Evolutionary conservation across 495 filamentous ascomycete species (phyloP).

Genomic region (Staphylotrichum longicolle): DNA sequence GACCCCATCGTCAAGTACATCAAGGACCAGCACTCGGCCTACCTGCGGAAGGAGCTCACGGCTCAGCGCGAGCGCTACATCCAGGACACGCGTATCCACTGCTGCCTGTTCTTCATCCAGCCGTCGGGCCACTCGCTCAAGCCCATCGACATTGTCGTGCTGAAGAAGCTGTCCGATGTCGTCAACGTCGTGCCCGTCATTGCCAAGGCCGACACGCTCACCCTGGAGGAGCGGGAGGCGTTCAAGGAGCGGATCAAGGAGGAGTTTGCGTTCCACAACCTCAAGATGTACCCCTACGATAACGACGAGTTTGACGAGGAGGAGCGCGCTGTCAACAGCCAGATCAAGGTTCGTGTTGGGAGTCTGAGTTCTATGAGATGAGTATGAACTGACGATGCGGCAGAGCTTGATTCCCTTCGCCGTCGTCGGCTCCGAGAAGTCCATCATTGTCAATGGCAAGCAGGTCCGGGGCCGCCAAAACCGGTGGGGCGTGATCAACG

Average conservation of each 20-base stretch:
- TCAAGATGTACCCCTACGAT: constrained; percentile 99
- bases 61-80: constrained; percentile 99
- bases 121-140: constrained; percentile 96
- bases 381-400: constrained; percentile 16
- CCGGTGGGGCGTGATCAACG: constrained; percentile 99
- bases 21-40: constrained; percentile 99
- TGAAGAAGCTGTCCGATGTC: constrained; percentile 98
- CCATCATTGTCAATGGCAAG: constrained; percentile 94
- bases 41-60: constrained; percentile 99
- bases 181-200: constrained; percentile 99
- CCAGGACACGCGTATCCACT: constrained; percentile 98
- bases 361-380: neutral
- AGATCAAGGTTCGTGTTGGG: constrained; percentile 76
- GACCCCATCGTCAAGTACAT: constrained; percentile 99
- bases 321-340: constrained; percentile 86
- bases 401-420: constrained; percentile 96
- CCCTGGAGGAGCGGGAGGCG: constrained; percentile 86
- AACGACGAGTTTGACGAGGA: constrained; percentile 98
- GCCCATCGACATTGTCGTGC: constrained; percentile 97
- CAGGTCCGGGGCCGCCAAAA: constrained; percentile 98
- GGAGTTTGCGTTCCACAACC: constrained; percentile 98
- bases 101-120: constrained; percentile 99
- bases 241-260: constrained; percentile 99
- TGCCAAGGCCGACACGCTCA: constrained; percentile 95
- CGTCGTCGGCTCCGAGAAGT: constrained; percentile 96